These are phyloP conservation scores for Cytidiella melzeri DNA, from an alignment of 768 basidiomycete genomes.

Conservation along the genomic window DNA sequence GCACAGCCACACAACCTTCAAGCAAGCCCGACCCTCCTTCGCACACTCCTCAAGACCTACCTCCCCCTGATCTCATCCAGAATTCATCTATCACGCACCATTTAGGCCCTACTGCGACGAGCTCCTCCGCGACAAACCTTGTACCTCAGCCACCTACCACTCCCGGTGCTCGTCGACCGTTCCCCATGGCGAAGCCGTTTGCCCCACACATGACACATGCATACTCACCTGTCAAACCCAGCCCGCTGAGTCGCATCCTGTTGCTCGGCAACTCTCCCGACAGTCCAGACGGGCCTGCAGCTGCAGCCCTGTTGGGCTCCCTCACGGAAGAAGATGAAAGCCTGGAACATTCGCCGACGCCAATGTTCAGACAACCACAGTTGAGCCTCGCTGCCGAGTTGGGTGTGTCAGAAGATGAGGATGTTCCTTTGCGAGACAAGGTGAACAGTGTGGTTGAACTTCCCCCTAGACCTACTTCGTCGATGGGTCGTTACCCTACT, in stretches of 20 bases:
- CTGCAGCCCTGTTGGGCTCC: constrained; percentile 12
- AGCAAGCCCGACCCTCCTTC: constrained; percentile 3
- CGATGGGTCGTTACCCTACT: background rate
- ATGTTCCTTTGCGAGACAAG: constrained; percentile 28
- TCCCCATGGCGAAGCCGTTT: constrained; percentile 68
- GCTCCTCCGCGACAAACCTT: background rate
- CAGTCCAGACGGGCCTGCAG: constrained; percentile 12
- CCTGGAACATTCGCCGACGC: constrained; percentile 9
- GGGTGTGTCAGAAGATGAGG: constrained; percentile 24
- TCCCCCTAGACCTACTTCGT: background rate
- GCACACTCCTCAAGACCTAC: background rate
- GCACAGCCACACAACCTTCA: constrained; percentile 19
- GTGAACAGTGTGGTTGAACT: constrained; percentile 9
- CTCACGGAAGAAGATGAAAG: constrained; percentile 17
- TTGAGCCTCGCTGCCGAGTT: constrained; percentile 36
- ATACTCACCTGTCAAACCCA: constrained; percentile 76
- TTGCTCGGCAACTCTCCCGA: constrained; percentile 54
- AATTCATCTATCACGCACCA: too few relatives aligned
- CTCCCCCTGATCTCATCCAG: too few relatives aligned
- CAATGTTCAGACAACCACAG: constrained; percentile 10
- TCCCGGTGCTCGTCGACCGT: constrained; percentile 37
- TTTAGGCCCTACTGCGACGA: background rate
- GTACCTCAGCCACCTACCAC: constrained; percentile 20
- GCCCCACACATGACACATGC: constrained; percentile 69
- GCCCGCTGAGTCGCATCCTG: constrained; percentile 74